Base-by-base conservation (phyloP, 805 yeast genomes). In the Saturnispora saitoi region DNA sequence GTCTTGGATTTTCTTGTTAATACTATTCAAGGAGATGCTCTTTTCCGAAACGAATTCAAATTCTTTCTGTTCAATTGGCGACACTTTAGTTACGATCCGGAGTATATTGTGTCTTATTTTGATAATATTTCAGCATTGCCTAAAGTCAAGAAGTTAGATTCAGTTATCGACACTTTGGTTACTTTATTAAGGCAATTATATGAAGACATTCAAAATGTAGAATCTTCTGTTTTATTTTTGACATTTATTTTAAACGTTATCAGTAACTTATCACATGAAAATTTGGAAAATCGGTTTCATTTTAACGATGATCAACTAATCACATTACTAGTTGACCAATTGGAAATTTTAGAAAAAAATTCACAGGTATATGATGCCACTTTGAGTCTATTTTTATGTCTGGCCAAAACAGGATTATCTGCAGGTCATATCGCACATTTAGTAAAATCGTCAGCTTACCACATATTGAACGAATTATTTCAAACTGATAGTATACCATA, bases 31-130 rank as follows among this genome's bases (percentile, higher is more conserved):
- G 8, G 24, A n/a, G 42, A 38, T 12, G 31, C 8, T 11, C 19
- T 14, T 30, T 29, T 15, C 17, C 29, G 29, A n/a, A 20, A 42
- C 9, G 49, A 46, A 11, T 19, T 54, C 4, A 10, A 26, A 12
- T 6, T 20, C 9, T 56, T 56, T 19, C n/a, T 56, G 26, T 30
- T 38, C 34, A 52, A 48, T 28, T 56, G 59, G 59, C 40, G 41
- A 15, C 51, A 48, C 1, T 17, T 42, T 17, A 50, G 49, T 6
- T 14, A 42, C 10, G 52, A 54, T 42, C 24, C 32, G 8, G 45
- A 42, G 9, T 37, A 45, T 15, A 44, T 57, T 22, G 30, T 46
- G 3, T 51, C 39, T 2, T 58, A 52, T 39, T 39, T 58, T 9
- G 54, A 51, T 12, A 49, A 34, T 32, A 40, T 42, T 14, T 49